phyloP scores from a whole-genome alignment of 257 asterid genomes.

The Ligustrum vulgare region DNA sequence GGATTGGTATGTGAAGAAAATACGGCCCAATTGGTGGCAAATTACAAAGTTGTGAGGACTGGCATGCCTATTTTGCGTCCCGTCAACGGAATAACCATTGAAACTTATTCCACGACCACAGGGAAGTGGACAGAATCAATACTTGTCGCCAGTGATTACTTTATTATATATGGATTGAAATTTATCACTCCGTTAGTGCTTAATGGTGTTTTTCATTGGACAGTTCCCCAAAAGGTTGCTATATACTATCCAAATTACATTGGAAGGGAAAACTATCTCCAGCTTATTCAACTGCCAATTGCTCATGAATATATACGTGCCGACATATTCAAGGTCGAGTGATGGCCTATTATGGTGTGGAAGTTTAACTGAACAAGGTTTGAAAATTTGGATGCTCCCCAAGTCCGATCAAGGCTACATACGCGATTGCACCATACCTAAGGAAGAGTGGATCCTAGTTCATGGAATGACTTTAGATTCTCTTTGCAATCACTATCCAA shows the following conservation, averaged over 20 bases:
- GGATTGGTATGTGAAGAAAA: neutral
- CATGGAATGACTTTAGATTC: neutral
- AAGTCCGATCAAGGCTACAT: neutral
- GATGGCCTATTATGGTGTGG: neutral
- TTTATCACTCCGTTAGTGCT: neutral
- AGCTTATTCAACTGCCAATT: neutral
- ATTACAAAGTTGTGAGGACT: neutral
- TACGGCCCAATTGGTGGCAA: neutral
- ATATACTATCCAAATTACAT: neutral
- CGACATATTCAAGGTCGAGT: neutral
- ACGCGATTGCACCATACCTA: neutral
- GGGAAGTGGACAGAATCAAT: neutral
- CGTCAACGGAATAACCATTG: neutral
- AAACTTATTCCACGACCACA: neutral
- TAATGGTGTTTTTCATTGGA: neutral
- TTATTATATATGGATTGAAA: neutral
- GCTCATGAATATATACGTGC: no score
- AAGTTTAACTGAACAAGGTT: no score
- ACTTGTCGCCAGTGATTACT: neutral
- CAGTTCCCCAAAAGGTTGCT: neutral
- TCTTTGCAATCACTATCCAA: neutral
- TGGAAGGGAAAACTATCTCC: neutral
- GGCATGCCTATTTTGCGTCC: accelerated
- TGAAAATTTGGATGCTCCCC: neutral
- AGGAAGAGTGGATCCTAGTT: neutral